phyloP scores from a whole-genome alignment of 2,329 filamentous ascomycete genomes.

The Alternaria sp. region DNA sequence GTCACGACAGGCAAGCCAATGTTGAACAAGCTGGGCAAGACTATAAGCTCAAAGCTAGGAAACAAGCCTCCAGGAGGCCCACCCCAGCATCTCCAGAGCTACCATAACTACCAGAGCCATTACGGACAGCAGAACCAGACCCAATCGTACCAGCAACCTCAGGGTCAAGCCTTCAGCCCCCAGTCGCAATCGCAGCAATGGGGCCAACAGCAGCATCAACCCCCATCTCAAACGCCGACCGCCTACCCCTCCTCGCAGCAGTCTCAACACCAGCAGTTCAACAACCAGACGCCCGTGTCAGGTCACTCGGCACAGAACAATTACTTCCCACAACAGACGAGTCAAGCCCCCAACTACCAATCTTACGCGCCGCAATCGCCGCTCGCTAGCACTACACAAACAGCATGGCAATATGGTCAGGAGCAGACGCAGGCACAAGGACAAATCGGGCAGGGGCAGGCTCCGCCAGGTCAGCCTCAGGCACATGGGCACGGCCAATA shows the following conservation, averaged over 20 bases:
- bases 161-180: constrained; percentile 21
- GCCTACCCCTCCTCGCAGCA: constrained; percentile 34
- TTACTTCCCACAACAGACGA: constrained; percentile 37
- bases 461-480: constrained; percentile 8
- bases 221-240: constrained; percentile 25
- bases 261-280: constrained; percentile 36
- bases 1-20: constrained; percentile 48
- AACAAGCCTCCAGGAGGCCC: constrained; percentile 35
- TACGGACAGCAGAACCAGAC: constrained; percentile 29
- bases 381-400: constrained; percentile 19
- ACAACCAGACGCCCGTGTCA: constrained; percentile 32
- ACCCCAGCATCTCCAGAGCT: constrained; percentile 42
- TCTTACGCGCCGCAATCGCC: constrained; percentile 25
- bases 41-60: constrained; percentile 45
- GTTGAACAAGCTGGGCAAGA: constrained; percentile 48
- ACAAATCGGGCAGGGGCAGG: constrained; percentile 21
- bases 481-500: constrained; percentile 19
- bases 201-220: constrained; percentile 26
- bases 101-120: constrained; percentile 44
- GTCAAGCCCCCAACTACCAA: constrained; percentile 13
- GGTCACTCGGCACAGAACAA: constrained; percentile 33
- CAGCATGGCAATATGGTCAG: constrained; percentile 22
- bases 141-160: constrained; percentile 29
- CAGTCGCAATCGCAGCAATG: constrained; percentile 25
- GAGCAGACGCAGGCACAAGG: constrained; percentile 21